A percentile compares a stretch with the other conserved stretches of the same genome.
Evolutionary conservation across 192 early-diverging fungal genomes (phyloP).

Genomic region (Coemansia sp.): DNA sequence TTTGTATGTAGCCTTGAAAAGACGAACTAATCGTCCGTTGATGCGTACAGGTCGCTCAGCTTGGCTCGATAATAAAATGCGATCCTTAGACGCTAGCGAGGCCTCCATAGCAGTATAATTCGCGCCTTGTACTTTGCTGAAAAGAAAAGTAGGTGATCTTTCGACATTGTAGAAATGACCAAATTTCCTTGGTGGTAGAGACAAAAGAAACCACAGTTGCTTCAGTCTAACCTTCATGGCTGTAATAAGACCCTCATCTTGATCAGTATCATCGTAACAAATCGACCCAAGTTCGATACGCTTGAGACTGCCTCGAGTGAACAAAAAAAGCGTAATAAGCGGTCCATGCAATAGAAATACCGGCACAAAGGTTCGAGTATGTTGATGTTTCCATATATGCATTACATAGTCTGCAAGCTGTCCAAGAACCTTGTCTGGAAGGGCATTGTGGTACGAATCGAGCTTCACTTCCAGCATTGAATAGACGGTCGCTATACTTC

Average conservation of each 20-base stretch:
- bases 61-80: neutral
- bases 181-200: neutral
- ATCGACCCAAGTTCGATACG: neutral
- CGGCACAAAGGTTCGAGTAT: constrained; percentile 17
- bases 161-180: neutral
- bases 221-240: neutral
- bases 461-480: constrained; percentile 6
- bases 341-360: constrained; percentile 11
- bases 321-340: constrained; percentile 3
- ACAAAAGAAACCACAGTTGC: constrained; percentile 1
- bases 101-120: neutral
- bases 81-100: neutral
- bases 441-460: no score
- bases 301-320: neutral
- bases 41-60: neutral
- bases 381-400: constrained; percentile 10
- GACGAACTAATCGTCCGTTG: no score
- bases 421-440: neutral
- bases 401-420: constrained; percentile 13
- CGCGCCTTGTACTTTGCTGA: neutral
- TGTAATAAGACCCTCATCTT: neutral
- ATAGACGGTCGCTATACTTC: neutral
- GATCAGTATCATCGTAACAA: neutral
- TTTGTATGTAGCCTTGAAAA: neutral
- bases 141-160: neutral